Percentiles rank a stretch among this genome's conserved stretches.
Conservation (phyloP, 179 eudicot genomes). For the Actinidia polygama region DNA sequence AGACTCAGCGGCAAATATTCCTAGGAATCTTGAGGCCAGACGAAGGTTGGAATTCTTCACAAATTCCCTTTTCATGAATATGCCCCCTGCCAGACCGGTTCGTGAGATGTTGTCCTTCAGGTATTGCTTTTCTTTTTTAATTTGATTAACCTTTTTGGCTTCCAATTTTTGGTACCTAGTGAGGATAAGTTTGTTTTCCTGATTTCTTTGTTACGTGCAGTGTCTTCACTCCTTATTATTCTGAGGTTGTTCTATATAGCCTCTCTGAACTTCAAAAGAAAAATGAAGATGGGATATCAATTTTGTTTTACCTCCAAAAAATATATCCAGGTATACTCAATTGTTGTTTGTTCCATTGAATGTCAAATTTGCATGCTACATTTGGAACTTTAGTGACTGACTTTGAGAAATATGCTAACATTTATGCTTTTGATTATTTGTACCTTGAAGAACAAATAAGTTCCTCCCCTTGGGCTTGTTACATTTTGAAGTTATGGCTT, state of each 20-base stretch:
- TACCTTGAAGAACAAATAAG: background rate
- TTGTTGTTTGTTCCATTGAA: background rate
- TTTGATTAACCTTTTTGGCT: background rate
- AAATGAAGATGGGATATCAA: constrained; percentile 97
- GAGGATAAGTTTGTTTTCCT: background rate
- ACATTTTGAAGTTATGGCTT: background rate
- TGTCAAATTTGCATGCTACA: background rate
- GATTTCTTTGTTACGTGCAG: constrained; percentile 48
- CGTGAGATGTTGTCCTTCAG: constrained; percentile 95
- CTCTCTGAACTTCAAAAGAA: constrained; percentile 75
- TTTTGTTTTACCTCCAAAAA: constrained; percentile 94
- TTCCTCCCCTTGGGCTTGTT: background rate
- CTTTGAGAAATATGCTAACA: background rate
- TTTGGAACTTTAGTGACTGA: background rate
- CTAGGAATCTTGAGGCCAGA: constrained; percentile 90
- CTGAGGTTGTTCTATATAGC: constrained; percentile 93
- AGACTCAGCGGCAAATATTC: constrained; percentile 88
- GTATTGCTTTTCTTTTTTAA: constrained; percentile 32
- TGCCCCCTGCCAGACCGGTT: constrained; percentile 78
- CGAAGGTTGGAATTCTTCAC: constrained; percentile 88
- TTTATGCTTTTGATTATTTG: background rate
- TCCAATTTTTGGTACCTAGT: background rate
- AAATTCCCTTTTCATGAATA: constrained; percentile 93
- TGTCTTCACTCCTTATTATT: constrained; percentile 95
- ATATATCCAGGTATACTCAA: constrained; percentile 83